Evolutionary conservation across 2,329 filamentous ascomycete genomes (phyloP).

Genomic region (Trichoderma koningii): DNA sequence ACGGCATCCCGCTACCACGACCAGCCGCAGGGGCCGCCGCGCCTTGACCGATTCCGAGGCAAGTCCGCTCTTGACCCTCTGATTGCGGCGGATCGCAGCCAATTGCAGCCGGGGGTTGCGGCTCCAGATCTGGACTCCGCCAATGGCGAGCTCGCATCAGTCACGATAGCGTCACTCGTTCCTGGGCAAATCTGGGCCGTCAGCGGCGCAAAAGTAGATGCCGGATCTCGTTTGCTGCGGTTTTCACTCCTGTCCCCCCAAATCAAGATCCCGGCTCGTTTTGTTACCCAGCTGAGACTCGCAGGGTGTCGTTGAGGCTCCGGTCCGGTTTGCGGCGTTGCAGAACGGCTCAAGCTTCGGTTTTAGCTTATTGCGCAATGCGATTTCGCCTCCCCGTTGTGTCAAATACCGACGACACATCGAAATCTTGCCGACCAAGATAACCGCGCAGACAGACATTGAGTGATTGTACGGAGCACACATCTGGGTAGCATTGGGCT

Average conservation of each 20-base stretch:
- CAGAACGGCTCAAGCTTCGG: constrained; percentile 18
- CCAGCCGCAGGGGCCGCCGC: background rate
- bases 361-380: constrained; percentile 26
- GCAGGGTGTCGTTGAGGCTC: no score
- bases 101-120: background rate
- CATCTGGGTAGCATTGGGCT: no score
- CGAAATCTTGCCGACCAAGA: no score
- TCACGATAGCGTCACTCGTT: background rate
- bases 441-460: no score
- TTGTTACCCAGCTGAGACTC: constrained; percentile 4
- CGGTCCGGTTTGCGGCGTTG: background rate
- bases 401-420: background rate
- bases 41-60: constrained; percentile 12
- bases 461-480: no score
- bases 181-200: background rate
- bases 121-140: constrained; percentile 12
- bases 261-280: background rate
- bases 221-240: background rate
- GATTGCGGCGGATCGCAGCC: background rate
- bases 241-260: background rate
- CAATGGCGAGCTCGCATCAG: constrained; percentile 6
- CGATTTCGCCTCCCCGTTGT: background rate
- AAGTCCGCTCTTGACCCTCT: constrained; percentile 8
- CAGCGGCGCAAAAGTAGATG: constrained; percentile 8
- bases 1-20: background rate